phyloP scores from a whole-genome alignment of 2,329 filamentous ascomycete species.

The Alternaria brassicicola region DNA sequence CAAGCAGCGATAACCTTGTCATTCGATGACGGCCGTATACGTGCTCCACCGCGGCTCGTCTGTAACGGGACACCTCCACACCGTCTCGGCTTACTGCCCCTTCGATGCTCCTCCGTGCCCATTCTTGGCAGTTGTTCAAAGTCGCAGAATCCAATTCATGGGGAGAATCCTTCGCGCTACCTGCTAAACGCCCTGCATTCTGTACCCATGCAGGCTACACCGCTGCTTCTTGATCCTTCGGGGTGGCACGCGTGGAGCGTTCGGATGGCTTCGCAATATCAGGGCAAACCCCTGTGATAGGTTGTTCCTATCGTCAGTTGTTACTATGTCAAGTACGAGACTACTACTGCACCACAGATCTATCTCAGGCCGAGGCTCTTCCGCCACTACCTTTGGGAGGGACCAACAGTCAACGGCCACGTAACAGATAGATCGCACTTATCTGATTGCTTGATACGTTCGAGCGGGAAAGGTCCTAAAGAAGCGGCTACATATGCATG shows the following conservation, averaged over 20 bases:
- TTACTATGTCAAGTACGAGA: background rate
- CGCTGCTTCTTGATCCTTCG: constrained; percentile 1
- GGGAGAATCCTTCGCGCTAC: background rate
- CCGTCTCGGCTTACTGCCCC: background rate
- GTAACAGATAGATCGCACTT: constrained; percentile 1
- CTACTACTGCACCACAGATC: background rate
- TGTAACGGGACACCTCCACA: background rate
- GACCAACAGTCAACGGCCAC: constrained; percentile 8
- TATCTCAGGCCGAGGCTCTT: background rate
- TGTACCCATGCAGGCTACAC: background rate
- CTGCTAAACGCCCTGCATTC: background rate
- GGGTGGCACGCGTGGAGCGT: background rate
- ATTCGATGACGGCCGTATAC: background rate
- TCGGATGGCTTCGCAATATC: background rate
- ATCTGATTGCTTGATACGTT: background rate
- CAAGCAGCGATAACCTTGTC: background rate
- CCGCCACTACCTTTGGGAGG: background rate
- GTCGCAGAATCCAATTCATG: background rate
- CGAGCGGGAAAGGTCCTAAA: background rate
- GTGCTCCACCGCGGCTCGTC: background rate
- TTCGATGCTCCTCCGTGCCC: background rate
- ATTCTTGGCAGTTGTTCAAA: background rate
- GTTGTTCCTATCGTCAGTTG: background rate
- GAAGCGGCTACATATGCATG: constrained; percentile 6
- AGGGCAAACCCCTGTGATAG: background rate